These are phyloP conservation scores for Yarrowia deformans DNA, from an alignment of 805 yeast species.

Conservation along the genomic window DNA sequence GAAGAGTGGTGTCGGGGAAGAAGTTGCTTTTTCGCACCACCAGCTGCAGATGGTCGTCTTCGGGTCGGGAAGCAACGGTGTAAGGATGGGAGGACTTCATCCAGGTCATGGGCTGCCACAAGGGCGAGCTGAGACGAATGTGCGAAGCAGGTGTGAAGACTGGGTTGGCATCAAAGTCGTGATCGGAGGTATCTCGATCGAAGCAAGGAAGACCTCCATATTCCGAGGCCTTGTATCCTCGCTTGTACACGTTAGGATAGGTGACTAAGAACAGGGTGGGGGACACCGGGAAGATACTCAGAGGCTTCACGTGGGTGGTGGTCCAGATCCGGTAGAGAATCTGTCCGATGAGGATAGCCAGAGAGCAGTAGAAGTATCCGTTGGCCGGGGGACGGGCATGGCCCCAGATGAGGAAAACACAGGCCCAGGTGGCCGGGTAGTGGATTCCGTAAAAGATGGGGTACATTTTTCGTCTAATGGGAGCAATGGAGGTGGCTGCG, in stretches of 20 bases:
- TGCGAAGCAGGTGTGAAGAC: conserved; percentile 59
- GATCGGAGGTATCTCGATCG: conserved; percentile 9
- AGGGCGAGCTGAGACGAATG: conserved; percentile 48
- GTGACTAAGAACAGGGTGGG: conserved; percentile 58
- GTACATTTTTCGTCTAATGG: conserved; percentile 66
- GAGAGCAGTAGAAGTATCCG: conserved; percentile 61
- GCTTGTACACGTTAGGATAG: conserved; percentile 57
- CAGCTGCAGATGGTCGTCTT: conserved; percentile 54
- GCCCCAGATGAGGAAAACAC: conserved; percentile 67
- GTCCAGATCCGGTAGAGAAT: conserved; percentile 57
- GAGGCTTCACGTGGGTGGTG: conserved; percentile 43
- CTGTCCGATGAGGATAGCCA: conserved; percentile 64
- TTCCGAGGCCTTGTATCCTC: conserved; percentile 41
- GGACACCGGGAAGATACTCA: conserved; percentile 52
- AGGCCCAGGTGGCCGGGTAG: conserved; percentile 78
- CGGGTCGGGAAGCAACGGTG: conserved; percentile 60
- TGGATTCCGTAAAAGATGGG: conserved; percentile 73
- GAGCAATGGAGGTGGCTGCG: conserved; percentile 70
- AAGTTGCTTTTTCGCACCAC: conserved; percentile 53
- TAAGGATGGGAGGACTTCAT: conserved; percentile 56
- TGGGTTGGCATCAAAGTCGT: conserved; percentile 21
- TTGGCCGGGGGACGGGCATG: conserved; percentile 85
- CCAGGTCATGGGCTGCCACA: conserved; percentile 52
- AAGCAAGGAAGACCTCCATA: conserved; percentile 14
- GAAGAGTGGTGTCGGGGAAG: conserved; percentile 45